Base-by-base conservation (phyloP, 1,139 yeast genomes). In the Sugiyamaella paludigena region DNA sequence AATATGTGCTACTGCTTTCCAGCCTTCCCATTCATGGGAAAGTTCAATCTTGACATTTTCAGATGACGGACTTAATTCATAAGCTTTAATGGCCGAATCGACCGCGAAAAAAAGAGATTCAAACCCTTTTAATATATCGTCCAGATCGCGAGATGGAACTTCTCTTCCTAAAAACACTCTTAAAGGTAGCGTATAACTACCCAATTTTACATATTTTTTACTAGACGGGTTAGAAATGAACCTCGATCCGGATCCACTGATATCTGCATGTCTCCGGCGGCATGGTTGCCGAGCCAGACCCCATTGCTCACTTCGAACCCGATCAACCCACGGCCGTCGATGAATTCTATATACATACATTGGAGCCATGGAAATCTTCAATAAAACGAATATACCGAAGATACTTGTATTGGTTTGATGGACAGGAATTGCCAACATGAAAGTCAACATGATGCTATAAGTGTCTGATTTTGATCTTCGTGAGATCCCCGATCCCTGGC, bases 131-230 rank as follows among this genome's bases (percentile, higher is more conserved):
- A 43, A 19, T 11, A 43, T 43, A 1, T 24, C 7, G n/a, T 43
- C 47, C 2, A 43, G 31, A 2, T 43, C 42, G 16, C 31, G n/a
- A 8, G 12, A 31, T n/a, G 28, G 47, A 24, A 40, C 15, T 13
- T 45, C 45, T 7, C 40, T 33, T 33, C 49, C 41, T 9, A 40
- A 9, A 27, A 48, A 48, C 39, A 43, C 51, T n/a, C 51, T 33
- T 16, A 40, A 15, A 9, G 51, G 51, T 8, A 47, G 32, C 9
- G 45, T 39, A 9, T 36, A 36, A 12, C 37, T 40, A 36, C 39
- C 26, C 31, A 39, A 5, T 10, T 44, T 40, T 11, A 47, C 50
- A 24, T 43, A 47, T 40, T 30, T 47, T 29, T 45, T 45, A 1
- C 50, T 47, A 19, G 24, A 19, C 5, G 5, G 5, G 24, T 19